Evolutionary conservation across 2,329 filamentous ascomycete species (phyloP).

Genomic region (Diplodia corticola): DNA sequence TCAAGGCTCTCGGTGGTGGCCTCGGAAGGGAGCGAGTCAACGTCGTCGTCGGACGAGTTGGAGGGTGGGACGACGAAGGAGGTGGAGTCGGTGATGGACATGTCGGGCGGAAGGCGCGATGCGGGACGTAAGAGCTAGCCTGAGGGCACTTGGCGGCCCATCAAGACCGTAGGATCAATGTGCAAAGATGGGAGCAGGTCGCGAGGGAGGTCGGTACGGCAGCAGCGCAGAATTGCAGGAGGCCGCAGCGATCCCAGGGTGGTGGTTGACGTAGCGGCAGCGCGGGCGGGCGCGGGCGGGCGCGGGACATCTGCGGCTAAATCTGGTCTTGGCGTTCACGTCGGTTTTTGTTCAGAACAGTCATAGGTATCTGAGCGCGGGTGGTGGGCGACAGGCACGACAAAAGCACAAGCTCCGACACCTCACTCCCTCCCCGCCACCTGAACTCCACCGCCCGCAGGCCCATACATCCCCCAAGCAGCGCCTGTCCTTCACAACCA

Average conservation of each 20-base stretch:
- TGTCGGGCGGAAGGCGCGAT: slow-evolving; percentile 25
- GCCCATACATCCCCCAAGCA: neutral
- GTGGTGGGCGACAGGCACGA: slow-evolving; percentile 11
- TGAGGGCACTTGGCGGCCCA: neutral
- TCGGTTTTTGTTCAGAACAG: slow-evolving; percentile 17
- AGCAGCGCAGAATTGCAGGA: neutral
- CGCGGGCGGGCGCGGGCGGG: neutral
- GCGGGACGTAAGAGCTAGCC: neutral
- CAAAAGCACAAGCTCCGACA: slow-evolving; percentile 19
- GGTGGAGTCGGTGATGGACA: slow-evolving; percentile 40
- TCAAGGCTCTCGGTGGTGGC: slow-evolving; percentile 56
- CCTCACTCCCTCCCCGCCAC: slow-evolving; percentile 10
- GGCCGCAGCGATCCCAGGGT: neutral
- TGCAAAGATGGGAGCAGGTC: neutral
- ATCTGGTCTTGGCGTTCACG: neutral
- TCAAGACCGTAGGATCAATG: neutral
- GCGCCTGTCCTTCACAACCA: slow-evolving; percentile 46
- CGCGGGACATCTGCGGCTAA: neutral
- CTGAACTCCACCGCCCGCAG: slow-evolving; percentile 7
- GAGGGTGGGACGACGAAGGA: slow-evolving; percentile 38
- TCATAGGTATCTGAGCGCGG: slow-evolving; percentile 12
- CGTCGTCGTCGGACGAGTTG: slow-evolving; percentile 42
- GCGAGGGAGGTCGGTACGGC: neutral
- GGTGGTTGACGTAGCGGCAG: slow-evolving; percentile 12
- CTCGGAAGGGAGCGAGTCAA: slow-evolving; percentile 54